Conservation (phyloP, 805 yeast species). For the Saccharomycopsis sp. region DNA sequence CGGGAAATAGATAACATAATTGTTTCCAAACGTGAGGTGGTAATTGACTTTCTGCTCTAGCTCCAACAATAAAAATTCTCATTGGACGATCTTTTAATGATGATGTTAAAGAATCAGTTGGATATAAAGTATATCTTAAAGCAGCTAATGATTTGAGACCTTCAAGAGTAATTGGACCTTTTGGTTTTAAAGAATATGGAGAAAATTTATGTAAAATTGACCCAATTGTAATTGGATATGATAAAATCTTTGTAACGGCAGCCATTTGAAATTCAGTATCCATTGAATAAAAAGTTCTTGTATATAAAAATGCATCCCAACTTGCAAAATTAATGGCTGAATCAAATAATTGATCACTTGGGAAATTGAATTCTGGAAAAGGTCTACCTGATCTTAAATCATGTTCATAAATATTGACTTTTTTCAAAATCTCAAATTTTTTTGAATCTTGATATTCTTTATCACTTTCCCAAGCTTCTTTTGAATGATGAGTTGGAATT, state of each 20-base stretch:
- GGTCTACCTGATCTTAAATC: constrained; percentile 89
- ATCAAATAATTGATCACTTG: constrained; percentile 67
- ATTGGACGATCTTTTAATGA: constrained; percentile 71
- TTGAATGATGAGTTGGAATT: constrained; percentile 89
- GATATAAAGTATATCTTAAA: constrained; percentile 79
- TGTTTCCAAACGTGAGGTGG: constrained; percentile 97
- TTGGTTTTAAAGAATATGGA: constrained; percentile 72
- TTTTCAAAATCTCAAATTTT: constrained; percentile 64
- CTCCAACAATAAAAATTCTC: constrained; percentile 82
- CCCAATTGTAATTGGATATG: constrained; percentile 87
- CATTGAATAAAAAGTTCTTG: constrained; percentile 90
- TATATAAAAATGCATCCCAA: constrained; percentile 93
- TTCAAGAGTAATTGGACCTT: constrained; percentile 82
- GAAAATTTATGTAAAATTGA: constrained; percentile 74
- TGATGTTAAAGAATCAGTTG: constrained; percentile 43
- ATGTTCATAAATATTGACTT: constrained; percentile 88
- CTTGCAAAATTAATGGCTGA: constrained; percentile 62
- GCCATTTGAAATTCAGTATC: constrained; percentile 95
- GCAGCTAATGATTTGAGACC: constrained; percentile 94
- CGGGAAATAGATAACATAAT: constrained; percentile 75
- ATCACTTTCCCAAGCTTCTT: constrained; percentile 84
- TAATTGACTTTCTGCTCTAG: constrained; percentile 85
- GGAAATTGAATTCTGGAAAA: constrained; percentile 94
- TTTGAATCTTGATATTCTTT: constrained; percentile 55
- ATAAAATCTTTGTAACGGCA: constrained; percentile 86